A percentile compares a stretch with the other conserved stretches of the same genome.
Conservation (phyloP, 2,329 filamentous ascomycete species). For the Plenodomus biglobosus region DNA sequence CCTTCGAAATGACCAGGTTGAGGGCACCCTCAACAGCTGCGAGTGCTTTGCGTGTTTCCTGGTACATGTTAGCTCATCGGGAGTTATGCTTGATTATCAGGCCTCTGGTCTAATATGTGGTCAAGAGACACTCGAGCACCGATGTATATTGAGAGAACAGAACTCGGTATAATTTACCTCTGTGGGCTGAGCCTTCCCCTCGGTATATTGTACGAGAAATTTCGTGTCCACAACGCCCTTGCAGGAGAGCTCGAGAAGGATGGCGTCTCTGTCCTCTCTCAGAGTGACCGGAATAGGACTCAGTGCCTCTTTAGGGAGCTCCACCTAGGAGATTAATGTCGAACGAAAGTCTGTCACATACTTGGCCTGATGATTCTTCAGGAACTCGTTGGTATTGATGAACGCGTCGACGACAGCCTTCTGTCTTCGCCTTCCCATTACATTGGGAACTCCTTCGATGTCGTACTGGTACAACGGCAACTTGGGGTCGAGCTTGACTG, state of each 20-base stretch:
- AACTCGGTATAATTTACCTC: slow-evolving; percentile 1
- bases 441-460: slow-evolving; percentile 2
- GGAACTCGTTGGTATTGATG: background rate
- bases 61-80: background rate
- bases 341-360: slow-evolving; percentile 3
- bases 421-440: background rate
- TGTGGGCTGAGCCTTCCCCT: slow-evolving; percentile 3
- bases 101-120: no score
- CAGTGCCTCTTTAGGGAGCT: background rate
- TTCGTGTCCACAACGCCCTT: slow-evolving; percentile 2
- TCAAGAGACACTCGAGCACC: no score
- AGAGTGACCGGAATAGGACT: background rate
- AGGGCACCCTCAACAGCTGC: background rate
- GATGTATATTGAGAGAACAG: background rate
- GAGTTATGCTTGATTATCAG: background rate
- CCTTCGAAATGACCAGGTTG: slow-evolving; percentile 7
- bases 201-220: slow-evolving; percentile 3
- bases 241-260: background rate
- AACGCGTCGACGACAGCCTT: background rate
- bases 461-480: slow-evolving; percentile 6
- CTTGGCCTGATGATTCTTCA: background rate
- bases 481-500: slow-evolving; percentile 3
- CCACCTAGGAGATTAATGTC: slow-evolving; percentile 4
- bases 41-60: slow-evolving; percentile 1
- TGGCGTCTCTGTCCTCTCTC: background rate